Base-by-base conservation (phyloP, 306 rosid species). In the Benincasa hispida region DNA sequence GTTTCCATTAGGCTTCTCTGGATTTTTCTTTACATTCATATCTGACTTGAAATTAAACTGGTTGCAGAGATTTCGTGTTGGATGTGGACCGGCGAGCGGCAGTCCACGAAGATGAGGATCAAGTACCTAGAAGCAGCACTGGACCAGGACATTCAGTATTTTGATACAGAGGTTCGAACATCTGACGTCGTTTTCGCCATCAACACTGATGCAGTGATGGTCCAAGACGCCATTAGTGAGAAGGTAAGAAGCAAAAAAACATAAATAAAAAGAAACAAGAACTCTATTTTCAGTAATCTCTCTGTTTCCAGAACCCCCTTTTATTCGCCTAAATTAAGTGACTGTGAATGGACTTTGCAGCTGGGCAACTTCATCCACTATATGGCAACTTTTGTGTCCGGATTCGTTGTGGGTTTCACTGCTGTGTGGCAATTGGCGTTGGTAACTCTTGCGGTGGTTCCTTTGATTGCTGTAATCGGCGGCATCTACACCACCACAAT, bases 51-150 rank as follows among this genome's bases (percentile, higher is more conserved):
- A 70, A 10, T 30, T 59, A 57, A 76, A 48, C 51, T 77, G 75
- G 17, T 27, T 72, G 90, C 89, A 94, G 98, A 94, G 88, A 94
- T 94, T 82, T 94, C 98, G 0, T 94, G 98, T 86, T 94, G 98
- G 98, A 91, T 94, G 98, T 94, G 98, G 98, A 94, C 89, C 0
- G 98, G 98, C 57, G 98, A 94, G 83, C 57, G 98, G 9, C 98
- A 94, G 81, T 87, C 98, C 39, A 94, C 98, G 3, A 94, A 82
- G 89, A 89, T 94, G 98, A 94, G 98, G 81, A 89, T 94, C 80
- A 89, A 91, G 90, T 94, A 91, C 76, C 81, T 94, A 14, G 96
- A 94, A 83, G 93, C 97, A 10, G 96, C 97, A 47, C 56, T 94
- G 87, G 91, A 82, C 68, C 98, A 94, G 78, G 98, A 94, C 85